Base-by-base conservation (phyloP, 2,329 filamentous ascomycete species). In the Dothideomycetes sp. region DNA sequence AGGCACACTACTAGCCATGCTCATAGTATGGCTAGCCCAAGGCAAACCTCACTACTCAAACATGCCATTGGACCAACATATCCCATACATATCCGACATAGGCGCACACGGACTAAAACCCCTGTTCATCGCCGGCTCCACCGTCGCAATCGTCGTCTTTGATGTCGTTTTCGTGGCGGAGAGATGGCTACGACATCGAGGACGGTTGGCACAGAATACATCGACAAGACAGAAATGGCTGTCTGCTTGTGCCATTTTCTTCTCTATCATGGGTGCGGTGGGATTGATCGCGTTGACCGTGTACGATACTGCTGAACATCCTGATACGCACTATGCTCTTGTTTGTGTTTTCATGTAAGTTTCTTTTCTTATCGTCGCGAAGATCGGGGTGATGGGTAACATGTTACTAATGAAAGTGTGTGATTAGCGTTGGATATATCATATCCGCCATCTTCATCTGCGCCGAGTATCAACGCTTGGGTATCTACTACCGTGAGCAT, bases 401-500 rank as follows among this genome's bases (percentile, higher is more conserved):
- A n/a, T n/a, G n/a, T n/a, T n/a, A n/a, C n/a, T n/a, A n/a, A n/a
- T n/a, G n/a, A n/a, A n/a, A n/a, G n/a, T n/a, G n/a, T n/a, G n/a
- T n/a, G n/a, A n/a, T n/a, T n/a, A n/a, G n/a, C 36, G 77, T 61
- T 11, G 91, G 86, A 24, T 96, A 94, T 59, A 67, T 95, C 39
- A 56, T 94, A 40, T 85, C 80, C 4, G 88, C 89, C 41, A 72
- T 95, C 49, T 89, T 88, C 61, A 82, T 89, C 48, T 95, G 88
- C 66, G 79, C 77, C 65, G 87, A 95, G 59, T 95, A 94, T 59
- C 81, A 91, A 53, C 79, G 84, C 2, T 72, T 96, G 2, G 86
- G 87, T 18, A 77, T 81, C 38, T 80, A 81, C 57, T 84, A 88
- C 66, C 81, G 81, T 46, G 66, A 87, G 44, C 75, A 89, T 60